These are phyloP conservation scores for Prototheca stagnorum DNA, from an alignment of 163 green algal species.

Conservation along the genomic window DNA sequence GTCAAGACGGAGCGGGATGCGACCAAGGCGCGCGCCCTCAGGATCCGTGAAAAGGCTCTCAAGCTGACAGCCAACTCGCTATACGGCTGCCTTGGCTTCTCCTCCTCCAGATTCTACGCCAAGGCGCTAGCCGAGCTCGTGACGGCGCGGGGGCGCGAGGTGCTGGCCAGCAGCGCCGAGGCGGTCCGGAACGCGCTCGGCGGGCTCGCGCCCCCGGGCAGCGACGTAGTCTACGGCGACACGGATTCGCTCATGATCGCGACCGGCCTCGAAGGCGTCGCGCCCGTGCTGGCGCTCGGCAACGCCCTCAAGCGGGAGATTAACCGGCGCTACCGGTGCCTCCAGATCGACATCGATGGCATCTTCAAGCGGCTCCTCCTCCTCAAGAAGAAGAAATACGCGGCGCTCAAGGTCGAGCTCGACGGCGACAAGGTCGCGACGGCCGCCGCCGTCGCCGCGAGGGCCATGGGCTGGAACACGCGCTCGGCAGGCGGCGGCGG, in stretches of 20 bases:
- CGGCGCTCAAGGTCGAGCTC: constrained; percentile 80
- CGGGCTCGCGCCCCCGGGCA: too few species aligned
- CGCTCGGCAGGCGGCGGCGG: too few species aligned
- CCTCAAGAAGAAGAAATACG: constrained; percentile 99
- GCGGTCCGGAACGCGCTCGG: constrained; percentile 63
- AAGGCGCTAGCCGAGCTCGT: constrained; percentile 87
- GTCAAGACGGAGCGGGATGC: constrained; percentile 52
- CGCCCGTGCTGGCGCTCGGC: constrained; percentile 43
- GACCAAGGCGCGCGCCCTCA: constrained; percentile 63
- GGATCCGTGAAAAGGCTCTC: constrained; percentile 84
- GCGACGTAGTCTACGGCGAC: constrained; percentile 91
- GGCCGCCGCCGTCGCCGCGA: too few species aligned
- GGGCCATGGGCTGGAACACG: too few species aligned
- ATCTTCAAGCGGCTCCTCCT: constrained; percentile 92
- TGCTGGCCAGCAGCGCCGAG: constrained; percentile 89
- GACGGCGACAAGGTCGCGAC: too few species aligned
- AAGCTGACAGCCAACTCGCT: constrained; percentile 98
- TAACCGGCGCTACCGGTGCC: constrained; percentile 67
- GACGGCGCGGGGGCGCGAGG: constrained; percentile 73
- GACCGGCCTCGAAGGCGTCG: constrained; percentile 48
- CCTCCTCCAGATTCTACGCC: constrained; percentile 79
- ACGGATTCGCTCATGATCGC: constrained; percentile 96
- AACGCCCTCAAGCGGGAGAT: constrained; percentile 46
- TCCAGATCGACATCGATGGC: constrained; percentile 95
- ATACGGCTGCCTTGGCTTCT: constrained; percentile 97